phyloP scores from a whole-genome alignment of 179 eudicot species.

The Spergularia azorica region DNA sequence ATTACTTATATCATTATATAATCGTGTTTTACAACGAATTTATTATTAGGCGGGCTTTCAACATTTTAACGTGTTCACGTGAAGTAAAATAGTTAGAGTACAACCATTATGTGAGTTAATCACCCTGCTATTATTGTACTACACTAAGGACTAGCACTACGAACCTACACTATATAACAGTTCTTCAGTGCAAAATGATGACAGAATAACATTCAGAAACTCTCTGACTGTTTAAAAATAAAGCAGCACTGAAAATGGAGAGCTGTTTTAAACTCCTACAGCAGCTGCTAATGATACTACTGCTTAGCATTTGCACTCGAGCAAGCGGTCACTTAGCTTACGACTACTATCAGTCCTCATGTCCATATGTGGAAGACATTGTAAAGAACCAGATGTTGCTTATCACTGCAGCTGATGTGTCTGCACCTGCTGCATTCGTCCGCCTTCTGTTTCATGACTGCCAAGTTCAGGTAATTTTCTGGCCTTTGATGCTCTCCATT shows the following conservation, averaged over 20 bases:
- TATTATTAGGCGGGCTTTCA: no score
- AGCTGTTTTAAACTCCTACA: not conserved
- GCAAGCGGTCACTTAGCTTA: constrained; percentile 16
- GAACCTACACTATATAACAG: not conserved
- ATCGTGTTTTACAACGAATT: no score
- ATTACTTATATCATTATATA: no score
- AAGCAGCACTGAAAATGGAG: not conserved
- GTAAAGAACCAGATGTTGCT: constrained; percentile 32
- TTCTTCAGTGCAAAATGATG: no score
- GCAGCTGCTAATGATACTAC: constrained; percentile 3
- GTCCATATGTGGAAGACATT: constrained; percentile 34
- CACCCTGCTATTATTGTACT: no score
- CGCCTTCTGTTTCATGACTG: constrained; percentile 36
- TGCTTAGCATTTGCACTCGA: constrained; percentile 5
- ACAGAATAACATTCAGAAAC: no score
- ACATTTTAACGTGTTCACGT: no score
- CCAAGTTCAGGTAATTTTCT: constrained; percentile 38
- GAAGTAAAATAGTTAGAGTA: not conserved
- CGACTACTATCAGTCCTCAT: constrained; percentile 26
- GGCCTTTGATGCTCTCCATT: not conserved
- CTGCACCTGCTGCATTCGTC: constrained; percentile 31
- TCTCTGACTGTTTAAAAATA: not conserved
- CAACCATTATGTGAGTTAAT: no score
- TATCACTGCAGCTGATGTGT: constrained; percentile 24
- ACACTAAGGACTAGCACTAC: no score